Base-by-base conservation (phyloP, 345 rosid genomes). In the Acer campestre region DNA sequence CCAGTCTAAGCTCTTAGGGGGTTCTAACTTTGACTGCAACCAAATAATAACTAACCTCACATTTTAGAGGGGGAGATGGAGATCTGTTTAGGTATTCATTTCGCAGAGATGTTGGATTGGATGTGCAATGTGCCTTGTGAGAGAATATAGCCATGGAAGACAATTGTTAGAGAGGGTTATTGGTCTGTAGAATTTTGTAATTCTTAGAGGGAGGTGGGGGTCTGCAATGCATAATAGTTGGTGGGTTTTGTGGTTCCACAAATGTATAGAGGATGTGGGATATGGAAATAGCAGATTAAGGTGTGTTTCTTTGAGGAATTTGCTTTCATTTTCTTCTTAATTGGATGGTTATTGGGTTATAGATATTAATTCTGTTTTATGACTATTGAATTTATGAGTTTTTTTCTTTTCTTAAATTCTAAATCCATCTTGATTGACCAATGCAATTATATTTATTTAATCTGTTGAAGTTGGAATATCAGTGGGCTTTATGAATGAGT, bases 191-290 rank as follows among this genome's bases (percentile, higher is more conserved):
- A 59, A 31, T 58, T 25, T 65, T 46, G 2, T 31, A 35, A 11
- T 78, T 44, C 42, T 25, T 20, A 71, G 49, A 46, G 64, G 67
- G 61, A 25, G 70, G 46, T 42, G 2, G 46, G 46, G 46, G 68
- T 59, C 71, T 73, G 79, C 70, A 74, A 17, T 73, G 79, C 70
- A 74, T 25, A 10, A 49, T 67, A 70, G 61, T 68, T 65, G 76
- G 74, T 65, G 38, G 38, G 5, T 35, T 35, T 35, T 35, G 0
- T 35, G 38, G 38, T 0, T 35, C 38, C 20, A 20, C 31, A 75
- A 79, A 75, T 83, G 89, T 83, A 80, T 75, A 75, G 81, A 78
- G 80, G 81, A 44, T 8, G 61, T 25, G 77, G 77, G 78, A 64
- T 68, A 35, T 75, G 70, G 70, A 55, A 75, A 80, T 77, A 75